Conservation (phyloP, 192 early-diverging fungal species). For the Linnemannia hyalina region DNA sequence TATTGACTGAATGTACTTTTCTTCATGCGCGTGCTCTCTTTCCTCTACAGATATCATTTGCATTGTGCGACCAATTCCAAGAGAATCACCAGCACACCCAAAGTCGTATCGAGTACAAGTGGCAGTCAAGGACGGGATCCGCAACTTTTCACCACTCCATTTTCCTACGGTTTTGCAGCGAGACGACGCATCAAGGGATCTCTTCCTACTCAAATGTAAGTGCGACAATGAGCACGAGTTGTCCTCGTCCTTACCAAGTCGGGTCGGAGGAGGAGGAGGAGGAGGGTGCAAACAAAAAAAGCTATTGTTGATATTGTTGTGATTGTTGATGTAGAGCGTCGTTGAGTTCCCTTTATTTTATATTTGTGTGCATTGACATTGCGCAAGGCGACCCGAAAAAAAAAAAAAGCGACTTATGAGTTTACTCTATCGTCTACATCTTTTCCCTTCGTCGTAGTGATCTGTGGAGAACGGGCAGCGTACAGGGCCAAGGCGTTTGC, state of each 20-base stretch:
- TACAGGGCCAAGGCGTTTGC: slow-evolving; percentile 77
- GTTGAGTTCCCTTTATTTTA: too few species aligned
- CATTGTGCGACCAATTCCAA: slow-evolving; percentile 37
- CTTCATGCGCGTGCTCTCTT: neutral
- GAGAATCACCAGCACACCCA: neutral
- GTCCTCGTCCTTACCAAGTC: neutral
- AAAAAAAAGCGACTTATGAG: neutral
- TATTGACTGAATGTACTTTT: neutral
- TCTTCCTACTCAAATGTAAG: slow-evolving; percentile 73
- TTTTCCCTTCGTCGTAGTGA: slow-evolving; percentile 58
- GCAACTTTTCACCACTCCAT: slow-evolving; percentile 70
- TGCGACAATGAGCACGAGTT: neutral
- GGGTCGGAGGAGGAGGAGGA: neutral
- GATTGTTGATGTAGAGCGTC: too few species aligned
- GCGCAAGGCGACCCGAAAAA: too few species aligned
- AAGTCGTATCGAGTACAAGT: slow-evolving; percentile 56
- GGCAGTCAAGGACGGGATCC: slow-evolving; percentile 70
- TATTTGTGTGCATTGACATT: too few species aligned
- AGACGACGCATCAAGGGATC: slow-evolving; percentile 73
- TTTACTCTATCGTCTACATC: neutral
- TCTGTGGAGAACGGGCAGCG: slow-evolving; percentile 75
- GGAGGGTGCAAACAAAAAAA: neutral
- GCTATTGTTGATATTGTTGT: neutral
- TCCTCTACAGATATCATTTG: slow-evolving; percentile 39
- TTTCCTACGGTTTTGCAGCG: slow-evolving; percentile 66